A percentile compares a stretch with the other conserved stretches of the same genome.
These are phyloP conservation scores for Monilinia polystroma DNA, from an alignment of 2,329 filamentous ascomycete genomes.

Conservation along the genomic window DNA sequence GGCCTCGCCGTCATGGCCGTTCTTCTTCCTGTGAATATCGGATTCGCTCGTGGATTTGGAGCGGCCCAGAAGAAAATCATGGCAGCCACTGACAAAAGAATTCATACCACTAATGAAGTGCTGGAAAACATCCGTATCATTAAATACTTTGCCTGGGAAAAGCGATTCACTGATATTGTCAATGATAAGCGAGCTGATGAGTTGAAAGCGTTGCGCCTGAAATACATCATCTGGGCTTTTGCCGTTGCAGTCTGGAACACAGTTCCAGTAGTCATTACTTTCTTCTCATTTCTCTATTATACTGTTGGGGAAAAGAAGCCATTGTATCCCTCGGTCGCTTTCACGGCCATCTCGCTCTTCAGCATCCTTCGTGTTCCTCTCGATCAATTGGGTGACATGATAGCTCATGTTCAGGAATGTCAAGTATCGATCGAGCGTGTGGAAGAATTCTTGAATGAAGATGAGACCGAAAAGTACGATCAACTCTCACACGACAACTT, in stretches of 20 bases:
- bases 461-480: constrained; percentile 92
- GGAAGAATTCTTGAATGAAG: constrained; percentile 88
- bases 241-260: constrained; percentile 97
- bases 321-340: constrained; percentile 87
- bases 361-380: constrained; percentile 88
- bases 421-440: constrained; percentile 97
- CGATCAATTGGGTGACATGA: constrained; percentile 97
- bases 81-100: constrained; percentile 89
- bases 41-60: constrained; percentile 81
- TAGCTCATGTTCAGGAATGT: constrained; percentile 95
- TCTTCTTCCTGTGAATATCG: constrained; percentile 86
- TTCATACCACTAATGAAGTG: constrained; percentile 95
- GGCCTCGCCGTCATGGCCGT: constrained; percentile 88
- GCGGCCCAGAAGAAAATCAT: constrained; percentile 88
- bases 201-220: constrained; percentile 71
- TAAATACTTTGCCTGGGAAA: constrained; percentile 99
- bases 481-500: constrained; percentile 72
- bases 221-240: constrained; percentile 88
- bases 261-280: constrained; percentile 90
- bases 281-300: constrained; percentile 93
- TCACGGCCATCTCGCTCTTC: constrained; percentile 94
- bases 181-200: constrained; percentile 84
- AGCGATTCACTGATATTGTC: constrained; percentile 80
- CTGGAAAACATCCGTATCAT: constrained; percentile 97
- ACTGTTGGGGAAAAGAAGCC: constrained; percentile 87